Percentiles rank a stretch among this genome's conserved stretches.
Conservation (phyloP, 306 rosid genomes). For the Nissolia schottii region DNA sequence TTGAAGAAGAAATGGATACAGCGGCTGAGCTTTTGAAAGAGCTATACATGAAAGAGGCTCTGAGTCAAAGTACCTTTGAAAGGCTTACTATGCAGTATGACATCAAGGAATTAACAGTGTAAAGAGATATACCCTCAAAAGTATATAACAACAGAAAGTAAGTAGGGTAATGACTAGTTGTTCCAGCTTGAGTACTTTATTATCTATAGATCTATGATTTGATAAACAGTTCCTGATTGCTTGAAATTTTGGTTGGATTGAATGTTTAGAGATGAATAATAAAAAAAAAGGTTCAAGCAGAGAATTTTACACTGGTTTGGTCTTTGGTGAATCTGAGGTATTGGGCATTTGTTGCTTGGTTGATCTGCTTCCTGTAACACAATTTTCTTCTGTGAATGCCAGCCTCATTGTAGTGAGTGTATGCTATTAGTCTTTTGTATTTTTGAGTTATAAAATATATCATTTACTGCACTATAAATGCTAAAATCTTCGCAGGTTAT, state of each 20-base stretch:
- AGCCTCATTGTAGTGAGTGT: not conserved
- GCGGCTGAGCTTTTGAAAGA: constrained; percentile 60
- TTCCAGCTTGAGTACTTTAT: constrained; percentile 10
- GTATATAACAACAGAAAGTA: constrained; percentile 17
- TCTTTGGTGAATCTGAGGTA: not conserved
- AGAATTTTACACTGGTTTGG: not conserved
- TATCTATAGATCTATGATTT: constrained; percentile 1
- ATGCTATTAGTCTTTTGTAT: not conserved
- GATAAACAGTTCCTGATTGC: constrained; percentile 18
- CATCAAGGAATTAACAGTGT: constrained; percentile 41
- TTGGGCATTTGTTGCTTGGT: not conserved
- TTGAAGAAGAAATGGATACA: constrained; percentile 58
- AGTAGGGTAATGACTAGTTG: constrained; percentile 18
- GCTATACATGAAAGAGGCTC: constrained; percentile 44
- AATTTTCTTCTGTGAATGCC: not conserved
- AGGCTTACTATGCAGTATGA: constrained; percentile 72
- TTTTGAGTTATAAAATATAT: not conserved
- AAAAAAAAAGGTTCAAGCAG: not conserved
- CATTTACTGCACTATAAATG: not conserved
- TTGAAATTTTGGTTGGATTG: constrained; percentile 29
- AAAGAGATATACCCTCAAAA: constrained; percentile 4
- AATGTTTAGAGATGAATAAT: constrained; percentile 21
- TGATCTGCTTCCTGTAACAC: not conserved
- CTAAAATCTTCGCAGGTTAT: not conserved
- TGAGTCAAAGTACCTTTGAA: constrained; percentile 64